These are phyloP conservation scores for Pseudocercospora musae DNA, from an alignment of 2,329 filamentous ascomycete genomes.

Conservation along the genomic window DNA sequence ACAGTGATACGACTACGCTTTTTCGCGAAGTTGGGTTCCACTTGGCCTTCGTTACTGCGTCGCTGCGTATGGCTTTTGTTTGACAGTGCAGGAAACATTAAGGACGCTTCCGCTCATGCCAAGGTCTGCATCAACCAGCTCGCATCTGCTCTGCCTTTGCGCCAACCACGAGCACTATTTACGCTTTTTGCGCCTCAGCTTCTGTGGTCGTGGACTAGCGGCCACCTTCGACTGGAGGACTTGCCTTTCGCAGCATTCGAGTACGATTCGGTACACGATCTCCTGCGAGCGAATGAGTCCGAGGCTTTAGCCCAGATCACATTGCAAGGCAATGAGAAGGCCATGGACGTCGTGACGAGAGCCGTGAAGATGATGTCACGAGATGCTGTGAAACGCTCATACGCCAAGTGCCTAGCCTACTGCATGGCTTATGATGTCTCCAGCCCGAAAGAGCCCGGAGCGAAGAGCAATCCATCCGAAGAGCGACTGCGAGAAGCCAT, in stretches of 20 bases:
- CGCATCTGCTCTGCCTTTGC: constrained; percentile 61
- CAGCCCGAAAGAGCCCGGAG: constrained; percentile 24
- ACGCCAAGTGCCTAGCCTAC: constrained; percentile 78
- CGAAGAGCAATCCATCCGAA: constrained; percentile 38
- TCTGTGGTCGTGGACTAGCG: constrained; percentile 82
- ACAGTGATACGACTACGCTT: constrained; percentile 79
- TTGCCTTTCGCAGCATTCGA: constrained; percentile 86
- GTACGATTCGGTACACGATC: constrained; percentile 64
- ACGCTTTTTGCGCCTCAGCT: constrained; percentile 82
- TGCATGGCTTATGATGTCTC: constrained; percentile 71
- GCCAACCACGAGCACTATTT: constrained; percentile 69
- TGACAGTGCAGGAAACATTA: constrained; percentile 75
- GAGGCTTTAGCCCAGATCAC: constrained; percentile 78
- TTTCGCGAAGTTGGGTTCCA: constrained; percentile 71
- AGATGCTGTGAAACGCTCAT: constrained; percentile 64
- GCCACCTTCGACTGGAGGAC: constrained; percentile 55
- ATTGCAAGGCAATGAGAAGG: constrained; percentile 71
- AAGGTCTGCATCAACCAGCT: constrained; percentile 67
- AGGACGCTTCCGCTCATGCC: constrained; percentile 65
- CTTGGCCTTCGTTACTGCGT: constrained; percentile 81
- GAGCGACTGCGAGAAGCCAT: constrained; percentile 63
- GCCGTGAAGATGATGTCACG: constrained; percentile 52
- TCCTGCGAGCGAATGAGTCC: constrained; percentile 68
- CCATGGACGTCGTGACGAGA: constrained; percentile 58
- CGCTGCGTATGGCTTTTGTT: constrained; percentile 92